Percentiles rank a stretch among this genome's conserved stretches.
These are phyloP conservation scores for Lecanicillium sp. DNA, from an alignment of 2,329 filamentous ascomycete genomes.

Conservation along the genomic window DNA sequence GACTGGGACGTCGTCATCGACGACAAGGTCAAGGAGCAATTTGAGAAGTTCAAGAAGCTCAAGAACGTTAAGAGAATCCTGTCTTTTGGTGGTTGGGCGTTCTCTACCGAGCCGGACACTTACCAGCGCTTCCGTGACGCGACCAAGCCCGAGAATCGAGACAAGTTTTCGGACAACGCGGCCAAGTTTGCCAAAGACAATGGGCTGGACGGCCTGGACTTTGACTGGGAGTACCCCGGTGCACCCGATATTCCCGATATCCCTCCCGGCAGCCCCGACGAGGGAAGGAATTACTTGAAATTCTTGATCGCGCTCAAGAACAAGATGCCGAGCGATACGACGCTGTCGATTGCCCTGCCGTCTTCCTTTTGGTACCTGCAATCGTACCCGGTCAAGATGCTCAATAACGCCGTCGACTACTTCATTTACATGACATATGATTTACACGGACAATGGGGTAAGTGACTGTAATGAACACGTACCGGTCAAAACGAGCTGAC, in stretches of 20 bases:
- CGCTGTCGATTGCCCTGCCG: conserved; percentile 33
- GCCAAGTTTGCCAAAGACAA: conserved; percentile 29
- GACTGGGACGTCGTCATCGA: conserved; percentile 20
- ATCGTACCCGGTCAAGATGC: conserved; percentile 24
- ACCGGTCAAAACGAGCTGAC: no score
- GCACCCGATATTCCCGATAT: conserved; percentile 23
- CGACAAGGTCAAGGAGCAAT: conserved; percentile 19
- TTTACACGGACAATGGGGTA: conserved; percentile 26
- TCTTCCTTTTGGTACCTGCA: conserved; percentile 36
- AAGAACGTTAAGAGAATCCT: conserved; percentile 29
- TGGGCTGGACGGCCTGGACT: conserved; percentile 28
- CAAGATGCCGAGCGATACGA: conserved; percentile 14
- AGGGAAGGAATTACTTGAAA: conserved; percentile 27
- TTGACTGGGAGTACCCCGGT: conserved; percentile 24
- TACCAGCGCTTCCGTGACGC: conserved; percentile 31
- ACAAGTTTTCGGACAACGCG: conserved; percentile 24
- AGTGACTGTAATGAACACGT: no score
- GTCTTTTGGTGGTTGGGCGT: conserved; percentile 40
- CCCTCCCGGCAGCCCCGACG: conserved; percentile 18
- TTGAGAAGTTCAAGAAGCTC: conserved; percentile 22
- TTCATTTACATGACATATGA: conserved; percentile 35
- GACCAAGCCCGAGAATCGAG: conserved; percentile 25
- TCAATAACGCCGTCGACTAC: conserved; percentile 23
- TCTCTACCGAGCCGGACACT: conserved; percentile 30
- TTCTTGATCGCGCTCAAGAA: conserved; percentile 22